phyloP scores from a whole-genome alignment of 495 filamentous ascomycete species.

The Lasiosphaeria ovina region DNA sequence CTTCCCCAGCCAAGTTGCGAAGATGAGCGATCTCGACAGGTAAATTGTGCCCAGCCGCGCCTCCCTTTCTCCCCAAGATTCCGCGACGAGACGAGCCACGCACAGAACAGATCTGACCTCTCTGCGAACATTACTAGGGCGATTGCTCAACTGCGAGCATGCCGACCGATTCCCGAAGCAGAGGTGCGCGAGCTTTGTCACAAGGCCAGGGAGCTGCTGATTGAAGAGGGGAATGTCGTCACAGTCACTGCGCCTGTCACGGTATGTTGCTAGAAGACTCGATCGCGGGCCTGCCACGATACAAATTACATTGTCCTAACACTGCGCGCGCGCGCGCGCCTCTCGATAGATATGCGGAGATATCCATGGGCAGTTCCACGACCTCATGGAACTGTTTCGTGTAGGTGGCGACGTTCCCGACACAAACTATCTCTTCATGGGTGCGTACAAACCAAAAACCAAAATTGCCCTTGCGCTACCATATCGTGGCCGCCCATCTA shows the following conservation, averaged over 20 bases:
- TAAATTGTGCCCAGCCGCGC: constrained; percentile 9
- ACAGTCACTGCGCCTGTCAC: constrained; percentile 95
- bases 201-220: constrained; percentile 93
- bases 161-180: constrained; percentile 91
- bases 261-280: constrained; percentile 36
- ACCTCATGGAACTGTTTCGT: constrained; percentile 96
- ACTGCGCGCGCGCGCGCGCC: not conserved
- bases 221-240: constrained; percentile 98
- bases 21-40: constrained; percentile 36
- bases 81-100: not conserved
- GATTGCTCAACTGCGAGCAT: constrained; percentile 89
- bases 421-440: constrained; percentile 99
- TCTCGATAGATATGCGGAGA: constrained; percentile 81
- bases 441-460: constrained; percentile 34
- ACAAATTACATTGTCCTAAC: no score
- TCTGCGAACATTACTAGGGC: constrained; percentile 54
- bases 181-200: constrained; percentile 96
- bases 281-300: not conserved
- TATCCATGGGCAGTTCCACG: constrained; percentile 98
- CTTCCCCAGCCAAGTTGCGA: not conserved
- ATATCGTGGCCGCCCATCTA: not conserved
- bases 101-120: not conserved
- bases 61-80: not conserved
- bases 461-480: not conserved
- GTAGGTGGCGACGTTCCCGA: constrained; percentile 95